These are phyloP conservation scores for Urtica urens DNA, from an alignment of 306 rosid genomes.

Conservation along the genomic window DNA sequence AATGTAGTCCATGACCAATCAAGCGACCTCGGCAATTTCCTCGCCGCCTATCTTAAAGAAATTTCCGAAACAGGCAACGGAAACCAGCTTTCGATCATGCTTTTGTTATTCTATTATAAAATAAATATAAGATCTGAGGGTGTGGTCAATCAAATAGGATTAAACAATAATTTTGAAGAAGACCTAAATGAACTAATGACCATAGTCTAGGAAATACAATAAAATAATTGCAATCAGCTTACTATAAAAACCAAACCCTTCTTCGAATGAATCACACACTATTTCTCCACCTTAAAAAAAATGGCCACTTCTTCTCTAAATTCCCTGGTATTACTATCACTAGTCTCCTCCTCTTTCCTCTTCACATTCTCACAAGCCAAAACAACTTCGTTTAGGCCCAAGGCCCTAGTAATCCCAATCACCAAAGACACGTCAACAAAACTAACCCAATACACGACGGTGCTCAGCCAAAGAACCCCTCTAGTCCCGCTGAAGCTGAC, in stretches of 20 bases:
- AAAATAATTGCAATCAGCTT: too few species aligned
- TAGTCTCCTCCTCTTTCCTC: slow-evolving; percentile 9
- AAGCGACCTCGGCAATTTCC: too few species aligned
- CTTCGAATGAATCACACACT: neutral
- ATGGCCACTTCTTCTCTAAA: neutral
- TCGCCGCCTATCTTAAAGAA: too few species aligned
- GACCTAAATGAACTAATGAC: too few species aligned
- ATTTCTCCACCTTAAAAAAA: neutral
- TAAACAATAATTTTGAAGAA: too few species aligned
- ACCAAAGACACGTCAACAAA: slow-evolving; percentile 34
- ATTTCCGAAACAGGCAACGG: too few species aligned
- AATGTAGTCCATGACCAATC: too few species aligned
- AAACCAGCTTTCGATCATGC: too few species aligned
- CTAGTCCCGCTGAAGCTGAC: slow-evolving; percentile 33
- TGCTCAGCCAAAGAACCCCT: slow-evolving; percentile 41
- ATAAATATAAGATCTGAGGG: too few species aligned
- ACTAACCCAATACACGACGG: slow-evolving; percentile 29
- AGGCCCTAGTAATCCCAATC: slow-evolving; percentile 42
- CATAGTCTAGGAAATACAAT: too few species aligned
- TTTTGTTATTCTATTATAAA: too few species aligned
- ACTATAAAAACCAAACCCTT: neutral
- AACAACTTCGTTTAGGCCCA: slow-evolving; percentile 36
- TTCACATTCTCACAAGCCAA: slow-evolving; percentile 19
- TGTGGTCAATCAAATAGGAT: too few species aligned
- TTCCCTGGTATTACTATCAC: slow-evolving; percentile 5